phyloP scores from a whole-genome alignment of 257 asterid species.

The Sherardia arvensis region DNA sequence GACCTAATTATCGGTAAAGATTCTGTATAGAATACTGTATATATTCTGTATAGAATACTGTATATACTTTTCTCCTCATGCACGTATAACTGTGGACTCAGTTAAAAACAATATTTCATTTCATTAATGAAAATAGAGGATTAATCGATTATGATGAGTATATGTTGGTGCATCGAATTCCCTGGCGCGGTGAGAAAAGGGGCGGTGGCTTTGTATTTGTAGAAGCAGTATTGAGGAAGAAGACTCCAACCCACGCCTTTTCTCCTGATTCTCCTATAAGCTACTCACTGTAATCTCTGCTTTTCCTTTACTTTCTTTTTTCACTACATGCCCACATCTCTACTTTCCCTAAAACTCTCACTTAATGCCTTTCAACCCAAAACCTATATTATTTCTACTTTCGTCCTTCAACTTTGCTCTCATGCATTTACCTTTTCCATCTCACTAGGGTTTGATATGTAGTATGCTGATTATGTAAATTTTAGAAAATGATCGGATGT shows the following conservation, averaged over 20 bases:
- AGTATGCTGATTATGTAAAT: too few species aligned
- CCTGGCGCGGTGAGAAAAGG: constrained; percentile 17
- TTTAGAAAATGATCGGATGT: too few species aligned
- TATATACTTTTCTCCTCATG: too few species aligned
- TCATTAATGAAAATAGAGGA: too few species aligned
- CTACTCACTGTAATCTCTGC: neutral
- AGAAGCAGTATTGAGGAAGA: constrained; percentile 59
- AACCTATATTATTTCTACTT: neutral
- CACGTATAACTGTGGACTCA: too few species aligned
- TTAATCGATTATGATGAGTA: too few species aligned
- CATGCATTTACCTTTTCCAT: neutral
- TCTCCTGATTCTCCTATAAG: constrained; percentile 51
- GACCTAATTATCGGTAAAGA: too few species aligned
- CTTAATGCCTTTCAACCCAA: neutral
- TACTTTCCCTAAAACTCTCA: neutral
- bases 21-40: too few species aligned
- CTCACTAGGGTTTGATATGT: too few species aligned
- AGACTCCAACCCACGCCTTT: constrained; percentile 83
- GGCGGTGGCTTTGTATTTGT: constrained; percentile 56
- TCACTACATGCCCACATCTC: constrained; percentile 3
- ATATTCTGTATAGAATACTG: too few species aligned
- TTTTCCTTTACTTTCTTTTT: neutral
- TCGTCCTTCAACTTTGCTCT: neutral
- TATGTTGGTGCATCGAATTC: constrained; percentile 52
- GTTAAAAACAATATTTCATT: too few species aligned